Base-by-base conservation (phyloP, 257 asterid species). In the Fraxinus cuspidata region DNA sequence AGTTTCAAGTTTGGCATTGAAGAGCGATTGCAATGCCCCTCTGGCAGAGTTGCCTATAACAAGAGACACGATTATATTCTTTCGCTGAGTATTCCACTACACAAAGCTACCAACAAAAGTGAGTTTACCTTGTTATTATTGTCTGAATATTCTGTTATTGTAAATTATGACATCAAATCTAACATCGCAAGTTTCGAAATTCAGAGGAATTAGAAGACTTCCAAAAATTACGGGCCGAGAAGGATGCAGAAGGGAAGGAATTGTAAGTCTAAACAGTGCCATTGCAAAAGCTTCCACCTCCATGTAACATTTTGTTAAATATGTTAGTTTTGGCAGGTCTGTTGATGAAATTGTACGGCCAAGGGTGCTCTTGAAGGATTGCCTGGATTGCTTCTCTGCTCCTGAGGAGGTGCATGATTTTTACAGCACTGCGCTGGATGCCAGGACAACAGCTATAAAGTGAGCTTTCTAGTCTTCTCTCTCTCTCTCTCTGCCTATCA, bases 1-100 rank as follows among this genome's bases (percentile, higher is more conserved):
- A 88, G 97, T 84, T 96, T 93, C 88, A 93, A 92, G 88, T 96
- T 96, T 85, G 98, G 97, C 56, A 89, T 96, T 83, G 99, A 96
- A 89, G 99, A 96, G 84, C 87, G 98, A 67, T 70, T 96, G 83
- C 96, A 90, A 76, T 93, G 97, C 79, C 75, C 92, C 68, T 93
- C 99, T 13, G 97, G 98, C 71, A 93, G 88, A 89, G 99, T 96
- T 73, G 90, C 98, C 53, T 96, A 96, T 82, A 93, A 92, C 83
- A 89, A 82, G 58, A 88, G 99, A 83, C 83, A 73, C 72, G 99
- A 96, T 81, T 96, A 85, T 76, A 89, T 90, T 84, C 94, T 94
- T 9, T 91, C 97, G 37, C 88, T 96, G 23, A 91, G 81, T 84
- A 96, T 96, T 77, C 99, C 99, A 3, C 86, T 96, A 80, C 88